phyloP scores from a whole-genome alignment of 495 filamentous ascomycete species.

The Neurospora hispaniola region DNA sequence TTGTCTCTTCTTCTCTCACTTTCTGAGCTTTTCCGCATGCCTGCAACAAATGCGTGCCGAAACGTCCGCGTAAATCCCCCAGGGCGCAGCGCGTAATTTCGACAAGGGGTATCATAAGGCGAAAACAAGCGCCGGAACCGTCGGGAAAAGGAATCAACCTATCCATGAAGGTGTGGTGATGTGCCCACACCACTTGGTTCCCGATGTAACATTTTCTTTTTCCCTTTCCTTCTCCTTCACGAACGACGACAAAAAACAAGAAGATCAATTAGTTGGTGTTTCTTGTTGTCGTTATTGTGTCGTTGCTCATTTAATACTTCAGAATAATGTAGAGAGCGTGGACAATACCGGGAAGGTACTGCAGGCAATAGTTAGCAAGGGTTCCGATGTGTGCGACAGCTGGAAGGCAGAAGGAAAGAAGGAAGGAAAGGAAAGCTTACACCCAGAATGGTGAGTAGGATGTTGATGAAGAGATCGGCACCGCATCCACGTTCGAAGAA shows the following conservation, averaged over 20 bases:
- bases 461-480: conserved; percentile 82
- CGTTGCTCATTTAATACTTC: conserved; percentile 29
- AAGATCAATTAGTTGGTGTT: background rate
- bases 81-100: background rate
- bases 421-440: conserved; percentile 33
- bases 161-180: background rate
- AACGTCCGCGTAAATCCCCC: background rate
- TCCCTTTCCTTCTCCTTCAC: background rate
- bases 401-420: background rate
- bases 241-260: background rate
- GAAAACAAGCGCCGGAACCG: background rate
- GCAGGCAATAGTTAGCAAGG: background rate
- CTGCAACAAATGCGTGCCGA: background rate
- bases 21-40: background rate
- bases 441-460: conserved; percentile 75
- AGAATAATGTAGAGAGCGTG: conserved; percentile 50
- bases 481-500: conserved; percentile 85
- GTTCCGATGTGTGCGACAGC: background rate
- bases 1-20: background rate
- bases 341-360: conserved; percentile 50
- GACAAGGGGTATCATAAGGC: background rate
- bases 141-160: background rate
- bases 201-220: background rate
- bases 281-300: background rate
- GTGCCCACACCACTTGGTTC: background rate